These are phyloP conservation scores for Gliomastix tumulicola DNA, from an alignment of 2,329 filamentous ascomycete genomes.

Conservation along the genomic window DNA sequence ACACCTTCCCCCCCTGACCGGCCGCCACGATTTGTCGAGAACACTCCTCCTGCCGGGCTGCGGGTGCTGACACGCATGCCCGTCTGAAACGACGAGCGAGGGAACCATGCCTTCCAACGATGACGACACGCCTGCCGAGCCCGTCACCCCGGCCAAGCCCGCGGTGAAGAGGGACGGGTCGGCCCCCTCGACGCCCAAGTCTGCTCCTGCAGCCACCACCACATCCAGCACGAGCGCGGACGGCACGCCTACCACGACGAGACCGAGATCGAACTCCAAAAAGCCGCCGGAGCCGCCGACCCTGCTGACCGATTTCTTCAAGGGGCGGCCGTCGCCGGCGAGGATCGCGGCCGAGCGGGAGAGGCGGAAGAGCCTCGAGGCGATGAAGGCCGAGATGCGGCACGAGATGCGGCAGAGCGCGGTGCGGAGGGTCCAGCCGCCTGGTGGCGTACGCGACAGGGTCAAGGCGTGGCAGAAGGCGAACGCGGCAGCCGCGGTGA, in stretches of 20 bases:
- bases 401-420: constrained; percentile 51
- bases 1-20: too few relatives aligned
- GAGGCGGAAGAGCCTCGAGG: constrained; percentile 51
- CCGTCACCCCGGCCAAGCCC: constrained; percentile 12
- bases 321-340: constrained; percentile 49
- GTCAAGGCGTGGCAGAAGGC: constrained; percentile 81
- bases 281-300: constrained; percentile 28
- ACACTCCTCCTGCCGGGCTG: too few relatives aligned
- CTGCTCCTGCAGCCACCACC: background rate
- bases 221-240: background rate
- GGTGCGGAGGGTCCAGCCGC: constrained; percentile 54
- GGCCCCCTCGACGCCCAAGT: constrained; percentile 7
- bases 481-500: constrained; percentile 53
- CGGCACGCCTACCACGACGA: constrained; percentile 15
- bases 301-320: constrained; percentile 49
- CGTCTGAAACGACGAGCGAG: too few relatives aligned
- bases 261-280: constrained; percentile 27
- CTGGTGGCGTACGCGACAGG: constrained; percentile 65
- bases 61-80: too few relatives aligned
- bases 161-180: background rate
- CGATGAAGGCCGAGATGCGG: constrained; percentile 44
- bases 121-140: constrained; percentile 15
- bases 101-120: constrained; percentile 7
- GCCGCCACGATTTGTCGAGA: too few relatives aligned
- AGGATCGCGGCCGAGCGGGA: constrained; percentile 43